Base-by-base conservation (phyloP, 2,329 filamentous ascomycete genomes). In the Seiridium cupressi region DNA sequence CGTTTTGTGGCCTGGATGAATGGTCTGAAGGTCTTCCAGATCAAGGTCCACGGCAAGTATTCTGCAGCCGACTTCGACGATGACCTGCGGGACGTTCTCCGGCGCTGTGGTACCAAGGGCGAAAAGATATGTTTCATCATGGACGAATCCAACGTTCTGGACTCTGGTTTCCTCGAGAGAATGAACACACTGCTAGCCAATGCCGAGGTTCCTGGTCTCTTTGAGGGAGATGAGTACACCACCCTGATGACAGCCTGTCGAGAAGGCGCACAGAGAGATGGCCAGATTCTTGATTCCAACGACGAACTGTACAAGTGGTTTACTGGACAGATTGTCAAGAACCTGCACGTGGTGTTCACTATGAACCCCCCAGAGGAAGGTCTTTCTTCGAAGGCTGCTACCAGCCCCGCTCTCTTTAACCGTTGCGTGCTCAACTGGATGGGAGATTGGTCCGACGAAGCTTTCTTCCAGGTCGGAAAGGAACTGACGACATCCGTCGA, bases 261-360 rank as follows among this genome's bases (percentile, higher is more conserved):
- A 75, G 95, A 99, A 79, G 96, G 95, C 61, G 94, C 95, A 26
- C 95, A 99, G 74, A 89, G 93, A 63, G 95, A 99, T 79, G 95
- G 95, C 53, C 83, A 98, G 61, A 87, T 98, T 61, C 85, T 99
- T 1, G 95, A 99, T 77, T 98, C 95, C 1, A 93, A 97, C 67
- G 96, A 99, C 78, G 95, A 99, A 76, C 82, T 99, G n/a, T 99
- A 99, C 84, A 98, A 98, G 79, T 99, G 95, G 95, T 99, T 99
- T 79, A 99, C 96, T 0, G 92, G 96, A 69, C 95, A 99, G 75
- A 98, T 99, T 69, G 91, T 99, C 73, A 97, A 97, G 81, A 99
- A 99, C 72, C 80, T 99, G 46, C 95, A 99, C 70, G 95, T 99
- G 53, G 95, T 99, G 31, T 99, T 99, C 75, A 99, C 95, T 3